Evolutionary conservation across 73 alveolate species (phyloP), one percentile per base, ranked within the genome.

Genomic region (Paramecium sexaurelia): DNA sequence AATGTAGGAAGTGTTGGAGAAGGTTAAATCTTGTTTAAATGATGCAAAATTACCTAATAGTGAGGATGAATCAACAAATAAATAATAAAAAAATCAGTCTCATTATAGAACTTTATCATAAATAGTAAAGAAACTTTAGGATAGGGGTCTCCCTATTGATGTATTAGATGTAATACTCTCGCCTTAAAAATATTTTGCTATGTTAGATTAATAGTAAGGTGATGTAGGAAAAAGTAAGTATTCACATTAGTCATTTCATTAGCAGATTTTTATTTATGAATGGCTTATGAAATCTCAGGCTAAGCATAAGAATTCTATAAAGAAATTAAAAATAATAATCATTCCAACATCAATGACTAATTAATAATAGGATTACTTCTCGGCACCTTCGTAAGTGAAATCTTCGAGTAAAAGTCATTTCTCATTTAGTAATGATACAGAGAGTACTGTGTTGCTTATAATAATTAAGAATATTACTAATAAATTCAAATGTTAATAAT

Each of bases 281-380:
- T 51, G 67, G 67, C 67, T 51, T 7, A 51, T 51, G 32, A 51
- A 51, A n/a, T 71, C 37, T 13, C 15, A 37, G 43, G 17, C 5
- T 35, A 0, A 1, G 19, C 35, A 6, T 6, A 35, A 7, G 8
- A 71, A 11, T 35, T 35, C 36, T 5, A 17, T 17, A 11, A 33
- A 71, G 43, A 71, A 71, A 37, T 17, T 71, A 71, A 71, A 71
- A 36, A 8, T 71, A 37, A 36, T 71, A 10, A 13, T 71, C 17
- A 71, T 71, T 15, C 55, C 56, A 15, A 35, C 86, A 15, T 35
- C 37, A 20, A 71, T 71, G 86, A 71, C 86, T 7, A 35, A 20
- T 35, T 19, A 19, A 71, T 36, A 71, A 71, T 71, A 71, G 29
- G 86, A 71, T 27, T 71, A 71, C 37, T 71, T 71, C 32, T 71